Percentiles rank a stretch among this genome's conserved stretches.
Evolutionary conservation across 495 filamentous ascomycete genomes (phyloP).

Genomic region (Aspergillus baeticus): DNA sequence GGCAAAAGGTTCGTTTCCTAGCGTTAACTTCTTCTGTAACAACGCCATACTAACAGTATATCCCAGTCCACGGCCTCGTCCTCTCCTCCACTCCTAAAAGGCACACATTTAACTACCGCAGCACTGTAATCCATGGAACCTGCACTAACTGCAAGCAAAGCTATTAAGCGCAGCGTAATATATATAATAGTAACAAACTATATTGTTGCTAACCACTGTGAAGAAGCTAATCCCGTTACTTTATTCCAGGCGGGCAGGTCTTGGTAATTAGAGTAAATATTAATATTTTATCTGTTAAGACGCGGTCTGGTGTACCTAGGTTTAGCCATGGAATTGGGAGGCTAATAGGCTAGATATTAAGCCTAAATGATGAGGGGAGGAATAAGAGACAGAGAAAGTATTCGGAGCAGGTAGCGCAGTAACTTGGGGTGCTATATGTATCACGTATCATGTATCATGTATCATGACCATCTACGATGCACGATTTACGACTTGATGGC

Average conservation of each 20-base stretch:
- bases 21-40: too few species aligned
- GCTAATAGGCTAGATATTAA: background rate
- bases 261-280: background rate
- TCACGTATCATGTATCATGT: background rate
- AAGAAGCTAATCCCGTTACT: background rate
- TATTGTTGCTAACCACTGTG: background rate
- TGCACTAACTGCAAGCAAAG: background rate
- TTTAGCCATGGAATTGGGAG: background rate
- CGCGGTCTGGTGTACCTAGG: background rate
- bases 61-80: background rate
- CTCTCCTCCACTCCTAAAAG: background rate
- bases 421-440: too few species aligned
- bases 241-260: background rate
- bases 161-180: background rate
- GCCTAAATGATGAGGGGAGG: background rate
- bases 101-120: background rate
- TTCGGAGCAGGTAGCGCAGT: background rate
- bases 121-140: background rate
- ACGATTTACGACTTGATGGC: too few species aligned
- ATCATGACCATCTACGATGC: too few species aligned
- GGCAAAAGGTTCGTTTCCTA: too few species aligned
- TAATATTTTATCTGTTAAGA: background rate
- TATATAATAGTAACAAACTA: slow-evolving; percentile 8
- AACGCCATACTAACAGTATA: background rate
- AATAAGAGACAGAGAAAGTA: background rate